These are phyloP conservation scores for Neltuma alba DNA, from an alignment of 306 rosid species.

Conservation along the genomic window DNA sequence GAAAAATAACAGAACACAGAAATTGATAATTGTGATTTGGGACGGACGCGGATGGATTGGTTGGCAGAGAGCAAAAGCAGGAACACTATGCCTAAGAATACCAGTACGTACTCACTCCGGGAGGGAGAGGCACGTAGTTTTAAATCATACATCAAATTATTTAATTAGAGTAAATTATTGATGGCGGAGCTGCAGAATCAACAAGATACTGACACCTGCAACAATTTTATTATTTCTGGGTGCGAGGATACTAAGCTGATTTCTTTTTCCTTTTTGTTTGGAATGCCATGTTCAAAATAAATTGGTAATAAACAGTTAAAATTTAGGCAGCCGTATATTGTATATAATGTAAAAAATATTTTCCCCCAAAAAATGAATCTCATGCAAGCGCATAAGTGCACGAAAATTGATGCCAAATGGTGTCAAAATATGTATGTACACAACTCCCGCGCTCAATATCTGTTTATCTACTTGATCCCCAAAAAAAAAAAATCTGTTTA, in stretches of 20 bases:
- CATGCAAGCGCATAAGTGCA: too few relatives aligned
- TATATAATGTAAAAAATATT: too few relatives aligned
- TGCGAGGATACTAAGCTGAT: too few relatives aligned
- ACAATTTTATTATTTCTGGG: too few relatives aligned
- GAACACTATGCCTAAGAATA: background rate
- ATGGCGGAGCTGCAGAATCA: background rate
- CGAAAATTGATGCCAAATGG: too few relatives aligned
- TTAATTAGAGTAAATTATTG: background rate
- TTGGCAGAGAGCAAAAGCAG: constrained; percentile 19
- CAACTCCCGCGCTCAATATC: too few relatives aligned
- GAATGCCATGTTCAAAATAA: background rate
- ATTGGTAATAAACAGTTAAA: too few relatives aligned
- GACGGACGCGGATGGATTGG: constrained; percentile 16
- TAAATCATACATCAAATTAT: background rate
- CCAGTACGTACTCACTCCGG: constrained; percentile 8
- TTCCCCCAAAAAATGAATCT: too few relatives aligned
- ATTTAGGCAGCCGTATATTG: too few relatives aligned
- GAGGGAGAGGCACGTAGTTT: constrained; percentile 50
- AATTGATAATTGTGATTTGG: background rate
- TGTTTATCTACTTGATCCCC: too few relatives aligned
- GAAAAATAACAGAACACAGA: background rate
- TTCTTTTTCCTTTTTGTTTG: background rate
- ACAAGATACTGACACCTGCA: constrained; percentile 45
- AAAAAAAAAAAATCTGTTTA: too few relatives aligned
- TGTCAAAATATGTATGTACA: too few relatives aligned